Evolutionary conservation across 306 rosid species (phyloP).

Genomic region (Psophocarpus tetragonolobus): DNA sequence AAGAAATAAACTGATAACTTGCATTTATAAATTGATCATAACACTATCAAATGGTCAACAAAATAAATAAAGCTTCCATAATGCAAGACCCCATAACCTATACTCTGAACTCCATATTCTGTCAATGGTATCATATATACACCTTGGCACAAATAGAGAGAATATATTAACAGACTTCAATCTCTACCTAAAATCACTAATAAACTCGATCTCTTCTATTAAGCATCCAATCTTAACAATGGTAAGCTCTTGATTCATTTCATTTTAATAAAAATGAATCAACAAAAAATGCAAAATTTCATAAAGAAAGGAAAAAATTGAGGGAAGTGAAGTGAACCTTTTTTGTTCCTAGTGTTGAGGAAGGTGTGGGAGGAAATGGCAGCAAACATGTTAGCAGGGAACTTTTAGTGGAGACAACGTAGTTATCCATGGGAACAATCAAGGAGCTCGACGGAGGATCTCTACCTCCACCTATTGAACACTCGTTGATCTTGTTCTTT

Average conservation of each 20-base stretch:
- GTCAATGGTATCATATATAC: too few species aligned
- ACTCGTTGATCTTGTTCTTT: too few species aligned
- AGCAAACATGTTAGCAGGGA: conserved; percentile 14
- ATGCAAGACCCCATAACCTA: not conserved
- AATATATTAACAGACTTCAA: conserved; percentile 5
- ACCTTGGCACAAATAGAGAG: not conserved
- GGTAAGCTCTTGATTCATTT: not conserved
- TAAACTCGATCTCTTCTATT: not conserved
- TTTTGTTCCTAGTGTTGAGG: conserved; percentile 43
- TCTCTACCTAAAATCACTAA: not conserved
- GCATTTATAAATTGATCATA: not conserved
- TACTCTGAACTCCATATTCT: not conserved
- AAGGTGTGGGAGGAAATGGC: conserved; percentile 47
- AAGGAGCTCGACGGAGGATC: too few species aligned
- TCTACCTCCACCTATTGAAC: too few species aligned
- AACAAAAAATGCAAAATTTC: not conserved
- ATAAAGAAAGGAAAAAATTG: too few species aligned
- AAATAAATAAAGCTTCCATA: not conserved
- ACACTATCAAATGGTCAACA: not conserved
- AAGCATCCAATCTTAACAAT: too few species aligned
- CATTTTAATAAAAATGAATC: not conserved
- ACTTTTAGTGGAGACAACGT: not conserved
- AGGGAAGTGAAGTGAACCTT: conserved; percentile 28
- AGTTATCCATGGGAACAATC: conserved; percentile 6
- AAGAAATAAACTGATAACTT: not conserved